These are phyloP conservation scores for Castanospermum australe DNA, from an alignment of 306 rosid species.

Conservation along the genomic window DNA sequence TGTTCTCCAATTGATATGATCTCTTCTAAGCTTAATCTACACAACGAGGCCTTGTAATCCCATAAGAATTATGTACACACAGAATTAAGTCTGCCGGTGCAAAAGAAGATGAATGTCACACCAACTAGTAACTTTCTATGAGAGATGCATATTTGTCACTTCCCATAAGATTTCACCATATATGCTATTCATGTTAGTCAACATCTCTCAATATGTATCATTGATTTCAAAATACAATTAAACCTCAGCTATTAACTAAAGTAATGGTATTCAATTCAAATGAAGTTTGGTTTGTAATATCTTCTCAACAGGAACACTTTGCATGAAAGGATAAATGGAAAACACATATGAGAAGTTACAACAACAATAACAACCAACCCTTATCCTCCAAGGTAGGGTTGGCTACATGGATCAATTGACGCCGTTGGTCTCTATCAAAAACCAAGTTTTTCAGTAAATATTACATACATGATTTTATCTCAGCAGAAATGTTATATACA, in stretches of 20 bases:
- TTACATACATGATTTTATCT: neutral
- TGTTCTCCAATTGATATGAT: neutral
- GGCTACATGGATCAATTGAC: neutral
- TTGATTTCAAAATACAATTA: neutral
- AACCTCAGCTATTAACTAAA: neutral
- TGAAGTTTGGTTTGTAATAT: conserved; percentile 14
- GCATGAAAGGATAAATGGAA: neutral
- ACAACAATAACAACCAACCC: neutral
- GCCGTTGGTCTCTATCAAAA: neutral
- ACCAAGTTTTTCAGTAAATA: neutral
- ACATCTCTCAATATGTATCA: neutral
- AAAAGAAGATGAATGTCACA: neutral
- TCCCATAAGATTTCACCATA: neutral
- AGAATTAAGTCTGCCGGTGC: neutral
- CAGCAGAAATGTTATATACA: neutral
- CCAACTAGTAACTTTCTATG: neutral
- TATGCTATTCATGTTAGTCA: neutral
- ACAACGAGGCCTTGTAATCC: neutral
- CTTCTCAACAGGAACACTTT: neutral
- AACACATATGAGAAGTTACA: conserved; percentile 5
- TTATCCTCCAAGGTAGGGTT: neutral
- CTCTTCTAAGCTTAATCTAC: neutral
- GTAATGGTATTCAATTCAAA: neutral
- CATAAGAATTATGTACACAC: neutral
- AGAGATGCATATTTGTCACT: too few species aligned